A percentile compares a stretch with the other conserved stretches of the same genome.
Conservation (phyloP, 306 rosid genomes). For the Cucumis melo region DNA sequence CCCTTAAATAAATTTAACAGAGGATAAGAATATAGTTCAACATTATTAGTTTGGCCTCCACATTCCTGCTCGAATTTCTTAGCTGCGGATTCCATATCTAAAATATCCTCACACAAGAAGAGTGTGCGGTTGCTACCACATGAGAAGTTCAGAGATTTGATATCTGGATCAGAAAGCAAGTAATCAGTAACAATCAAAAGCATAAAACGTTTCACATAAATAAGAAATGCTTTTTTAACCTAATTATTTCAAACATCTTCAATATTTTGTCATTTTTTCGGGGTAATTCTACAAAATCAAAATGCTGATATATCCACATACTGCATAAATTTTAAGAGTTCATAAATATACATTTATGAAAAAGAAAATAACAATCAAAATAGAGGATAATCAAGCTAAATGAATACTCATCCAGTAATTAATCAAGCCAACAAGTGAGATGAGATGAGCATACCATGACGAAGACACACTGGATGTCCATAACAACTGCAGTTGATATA, state of each 20-base stretch:
- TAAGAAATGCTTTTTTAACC: not conserved
- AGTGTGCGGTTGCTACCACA: conserved; percentile 60
- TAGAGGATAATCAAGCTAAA: not conserved
- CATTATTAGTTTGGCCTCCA: conserved; percentile 32
- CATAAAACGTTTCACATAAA: not conserved
- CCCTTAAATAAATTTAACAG: conserved; percentile 27
- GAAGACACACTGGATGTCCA: conserved; percentile 79
- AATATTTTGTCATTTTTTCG: not conserved
- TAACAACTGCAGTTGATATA: conserved; percentile 68
- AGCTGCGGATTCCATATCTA: conserved; percentile 80
- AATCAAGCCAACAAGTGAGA: not conserved
- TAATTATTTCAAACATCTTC: not conserved
- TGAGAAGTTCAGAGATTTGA: conserved; percentile 44
- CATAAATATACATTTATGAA: not conserved
- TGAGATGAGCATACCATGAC: conserved; percentile 59
- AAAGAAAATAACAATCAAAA: not conserved
- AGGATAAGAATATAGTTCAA: conserved; percentile 51
- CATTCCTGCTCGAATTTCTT: conserved; percentile 63
- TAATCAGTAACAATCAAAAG: not conserved
- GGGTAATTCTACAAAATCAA: not conserved
- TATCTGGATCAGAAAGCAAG: conserved; percentile 30
- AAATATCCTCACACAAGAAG: conserved; percentile 52
- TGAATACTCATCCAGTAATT: not conserved
- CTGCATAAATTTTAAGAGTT: not conserved
- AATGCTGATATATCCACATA: not conserved